phyloP scores from a whole-genome alignment of 2,329 filamentous ascomycete species.

The Ceratocystis variospora region DNA sequence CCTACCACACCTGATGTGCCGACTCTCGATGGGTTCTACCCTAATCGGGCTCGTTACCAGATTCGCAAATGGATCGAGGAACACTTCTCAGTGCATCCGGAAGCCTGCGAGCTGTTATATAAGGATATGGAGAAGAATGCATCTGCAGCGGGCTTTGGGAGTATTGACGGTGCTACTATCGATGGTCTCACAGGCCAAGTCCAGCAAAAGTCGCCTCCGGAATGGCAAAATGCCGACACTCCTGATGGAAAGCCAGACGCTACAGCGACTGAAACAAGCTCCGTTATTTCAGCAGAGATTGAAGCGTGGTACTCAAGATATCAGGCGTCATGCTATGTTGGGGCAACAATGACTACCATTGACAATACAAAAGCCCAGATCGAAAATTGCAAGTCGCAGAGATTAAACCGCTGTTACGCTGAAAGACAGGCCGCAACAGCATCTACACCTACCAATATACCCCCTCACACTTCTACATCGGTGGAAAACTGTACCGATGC shows the following conservation, averaged over 20 bases:
- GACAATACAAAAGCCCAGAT: constrained; percentile 47
- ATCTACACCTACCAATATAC: constrained; percentile 1
- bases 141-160: constrained; percentile 29
- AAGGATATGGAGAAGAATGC: constrained; percentile 38
- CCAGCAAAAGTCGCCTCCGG: constrained; percentile 43
- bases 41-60: constrained; percentile 45
- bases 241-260: constrained; percentile 21
- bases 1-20: neutral
- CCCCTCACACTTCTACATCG: constrained; percentile 1
- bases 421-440: constrained; percentile 9
- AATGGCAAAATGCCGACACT: constrained; percentile 21
- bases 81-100: constrained; percentile 44
- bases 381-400: constrained; percentile 38
- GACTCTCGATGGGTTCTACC: constrained; percentile 27
- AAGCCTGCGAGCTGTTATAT: constrained; percentile 40
- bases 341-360: constrained; percentile 39
- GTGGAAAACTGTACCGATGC: constrained; percentile 15
- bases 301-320: constrained; percentile 44
- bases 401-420: constrained; percentile 15
- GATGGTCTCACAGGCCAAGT: constrained; percentile 38
- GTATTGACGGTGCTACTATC: constrained; percentile 28
- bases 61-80: constrained; percentile 49
- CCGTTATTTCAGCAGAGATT: constrained; percentile 44
- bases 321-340: constrained; percentile 7
- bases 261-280: neutral